Percentiles rank a stretch among this genome's conserved stretches.
phyloP scores from a whole-genome alignment of 202 grass and related monocot genomes.

The Panicum virgatum region DNA sequence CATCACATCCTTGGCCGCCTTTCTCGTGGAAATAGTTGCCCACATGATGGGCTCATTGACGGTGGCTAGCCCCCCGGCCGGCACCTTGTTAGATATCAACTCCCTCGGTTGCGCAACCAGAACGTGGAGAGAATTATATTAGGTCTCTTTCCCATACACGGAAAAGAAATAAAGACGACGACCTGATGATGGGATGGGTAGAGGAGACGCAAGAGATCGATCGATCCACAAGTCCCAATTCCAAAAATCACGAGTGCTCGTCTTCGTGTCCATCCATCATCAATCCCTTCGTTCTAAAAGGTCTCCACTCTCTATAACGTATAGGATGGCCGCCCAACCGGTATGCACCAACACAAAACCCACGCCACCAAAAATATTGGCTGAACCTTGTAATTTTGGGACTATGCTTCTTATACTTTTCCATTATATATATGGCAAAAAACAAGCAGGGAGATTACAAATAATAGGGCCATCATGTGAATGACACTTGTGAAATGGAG shows the following conservation, averaged over 20 bases:
- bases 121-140: conserved; percentile 22
- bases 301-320: neutral
- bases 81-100: conserved; percentile 14
- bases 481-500: too few species aligned
- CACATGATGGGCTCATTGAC: conserved; percentile 41
- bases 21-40: conserved; percentile 25
- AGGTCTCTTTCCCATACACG: conserved; percentile 31
- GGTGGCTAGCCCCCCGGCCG: too few species aligned
- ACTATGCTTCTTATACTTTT: too few species aligned
- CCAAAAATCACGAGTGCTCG: conserved; percentile 4
- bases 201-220: conserved; percentile 9
- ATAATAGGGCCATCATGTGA: too few species aligned
- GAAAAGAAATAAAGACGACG: conserved; percentile 17
- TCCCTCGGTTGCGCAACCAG: conserved; percentile 38
- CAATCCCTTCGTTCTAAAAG: neutral
- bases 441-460: too few species aligned
- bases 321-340: neutral
- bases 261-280: neutral
- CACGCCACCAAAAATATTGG: neutral
- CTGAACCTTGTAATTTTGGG: too few species aligned
- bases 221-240: neutral
- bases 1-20: conserved; percentile 39
- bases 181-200: conserved; percentile 16
- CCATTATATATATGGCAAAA: too few species aligned
- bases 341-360: neutral